These are phyloP conservation scores for Ceratobasidium sp. DNA, from an alignment of 1,284 basidiomycete species.

Conservation along the genomic window DNA sequence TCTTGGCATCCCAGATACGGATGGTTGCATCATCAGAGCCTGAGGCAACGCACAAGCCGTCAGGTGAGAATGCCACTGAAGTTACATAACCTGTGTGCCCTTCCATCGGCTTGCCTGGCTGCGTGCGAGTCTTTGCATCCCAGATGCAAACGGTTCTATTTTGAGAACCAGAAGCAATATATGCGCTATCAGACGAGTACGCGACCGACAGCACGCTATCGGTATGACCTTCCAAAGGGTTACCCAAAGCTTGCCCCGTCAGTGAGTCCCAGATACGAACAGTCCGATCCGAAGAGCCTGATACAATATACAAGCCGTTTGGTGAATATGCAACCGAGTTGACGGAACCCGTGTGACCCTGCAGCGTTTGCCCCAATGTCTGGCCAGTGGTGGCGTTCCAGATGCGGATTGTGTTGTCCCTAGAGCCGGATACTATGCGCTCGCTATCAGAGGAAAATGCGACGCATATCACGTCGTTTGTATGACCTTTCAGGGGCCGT, in stretches of 20 bases:
- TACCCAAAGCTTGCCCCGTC: neutral
- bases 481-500: neutral
- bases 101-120: neutral
- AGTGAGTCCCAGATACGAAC: neutral
- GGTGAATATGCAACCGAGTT: conserved; percentile 7
- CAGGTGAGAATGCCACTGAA: neutral
- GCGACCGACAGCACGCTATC: neutral
- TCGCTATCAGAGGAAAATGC: neutral
- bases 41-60: neutral
- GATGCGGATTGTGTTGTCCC: conserved; percentile 21
- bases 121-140: conserved; percentile 23
- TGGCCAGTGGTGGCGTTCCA: conserved; percentile 33
- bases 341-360: neutral
- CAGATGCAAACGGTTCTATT: neutral
- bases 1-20: conserved; percentile 44
- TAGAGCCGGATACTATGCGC: too few relatives aligned
- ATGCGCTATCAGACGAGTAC: neutral
- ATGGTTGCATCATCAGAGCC: conserved; percentile 33
- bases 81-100: neutral
- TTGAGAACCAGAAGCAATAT: neutral
- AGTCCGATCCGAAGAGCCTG: neutral
- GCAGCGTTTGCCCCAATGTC: neutral
- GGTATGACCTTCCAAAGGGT: neutral
- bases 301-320: neutral
- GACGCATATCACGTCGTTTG: neutral